phyloP scores from a whole-genome alignment of 768 basidiomycete genomes.

The Termitomyces sp. region DNA sequence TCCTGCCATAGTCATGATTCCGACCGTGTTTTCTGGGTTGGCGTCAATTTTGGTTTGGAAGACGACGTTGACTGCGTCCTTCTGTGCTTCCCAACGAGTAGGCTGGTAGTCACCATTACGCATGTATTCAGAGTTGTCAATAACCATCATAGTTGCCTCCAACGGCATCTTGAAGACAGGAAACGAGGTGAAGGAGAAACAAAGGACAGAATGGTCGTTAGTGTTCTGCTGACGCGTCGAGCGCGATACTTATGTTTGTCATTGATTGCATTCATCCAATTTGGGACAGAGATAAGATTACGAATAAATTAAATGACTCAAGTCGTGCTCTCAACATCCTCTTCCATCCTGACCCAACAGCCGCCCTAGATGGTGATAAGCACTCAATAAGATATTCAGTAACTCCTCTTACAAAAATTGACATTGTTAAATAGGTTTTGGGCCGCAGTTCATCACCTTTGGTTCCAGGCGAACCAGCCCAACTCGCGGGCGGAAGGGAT shows the following conservation, averaged over 20 bases:
- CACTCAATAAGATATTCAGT: background rate
- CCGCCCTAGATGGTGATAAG: conserved; percentile 19
- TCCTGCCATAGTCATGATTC: conserved; percentile 97
- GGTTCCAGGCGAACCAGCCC: conserved; percentile 26
- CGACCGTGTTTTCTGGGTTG: conserved; percentile 97
- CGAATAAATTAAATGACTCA: background rate
- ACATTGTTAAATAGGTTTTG: conserved; percentile 13
- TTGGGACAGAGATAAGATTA: conserved; percentile 12
- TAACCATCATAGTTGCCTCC: conserved; percentile 96
- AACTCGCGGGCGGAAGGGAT: conserved; percentile 35
- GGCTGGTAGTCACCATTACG: conserved; percentile 90
- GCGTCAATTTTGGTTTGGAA: conserved; percentile 92
- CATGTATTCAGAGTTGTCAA: conserved; percentile 98
- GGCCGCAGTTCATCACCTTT: conserved; percentile 22
- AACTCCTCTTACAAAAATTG: conserved; percentile 2
- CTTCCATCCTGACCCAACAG: conserved; percentile 25
- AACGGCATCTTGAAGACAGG: conserved; percentile 67
- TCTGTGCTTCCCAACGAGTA: conserved; percentile 84
- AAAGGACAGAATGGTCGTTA: conserved; percentile 3
- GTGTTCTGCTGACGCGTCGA: conserved; percentile 27
- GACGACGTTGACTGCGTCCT: conserved; percentile 85
- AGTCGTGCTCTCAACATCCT: conserved; percentile 5
- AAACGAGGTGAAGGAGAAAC: conserved; percentile 7
- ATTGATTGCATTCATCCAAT: conserved; percentile 1
- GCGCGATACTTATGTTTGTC: conserved; percentile 17